These are phyloP conservation scores for Chernovozyma aurita DNA, from an alignment of 1,139 yeast species.

Conservation along the genomic window DNA sequence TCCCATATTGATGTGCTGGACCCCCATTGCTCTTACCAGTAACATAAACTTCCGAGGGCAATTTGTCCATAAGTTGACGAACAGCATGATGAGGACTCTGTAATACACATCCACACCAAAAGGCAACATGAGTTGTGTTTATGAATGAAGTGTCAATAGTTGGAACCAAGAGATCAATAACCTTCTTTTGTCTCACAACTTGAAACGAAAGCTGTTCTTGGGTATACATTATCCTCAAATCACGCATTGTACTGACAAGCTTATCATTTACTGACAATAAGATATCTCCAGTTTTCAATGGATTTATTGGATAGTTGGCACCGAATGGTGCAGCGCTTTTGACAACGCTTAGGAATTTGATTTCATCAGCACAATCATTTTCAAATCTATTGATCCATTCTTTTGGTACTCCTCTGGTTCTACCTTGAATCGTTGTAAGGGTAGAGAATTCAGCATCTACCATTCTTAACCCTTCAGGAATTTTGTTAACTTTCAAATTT, in stretches of 20 bases:
- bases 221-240: conserved; percentile 52
- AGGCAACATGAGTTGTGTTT: conserved; percentile 62
- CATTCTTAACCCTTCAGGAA: conserved; percentile 56
- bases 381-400: conserved; percentile 75
- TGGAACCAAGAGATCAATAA: conserved; percentile 55
- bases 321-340: conserved; percentile 54
- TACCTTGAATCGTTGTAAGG: conserved; percentile 67
- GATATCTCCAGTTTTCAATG: conserved; percentile 62
- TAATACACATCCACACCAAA: conserved; percentile 77
- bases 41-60: conserved; percentile 82
- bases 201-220: conserved; percentile 49
- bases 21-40: conserved; percentile 73
- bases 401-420: conserved; percentile 82
- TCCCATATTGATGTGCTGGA: conserved; percentile 82
- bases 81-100: conserved; percentile 51
- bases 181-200: conserved; percentile 53
- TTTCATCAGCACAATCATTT: conserved; percentile 52
- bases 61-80: conserved; percentile 64
- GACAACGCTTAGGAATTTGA: conserved; percentile 68
- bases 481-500: conserved; percentile 45
- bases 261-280: conserved; percentile 64
- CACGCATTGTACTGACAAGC: conserved; percentile 63
- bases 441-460: conserved; percentile 77
- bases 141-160: conserved; percentile 55
- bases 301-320: conserved; percentile 16